These are phyloP conservation scores for Artemisia argyi DNA, from an alignment of 129 eudicot species.

Conservation along the genomic window DNA sequence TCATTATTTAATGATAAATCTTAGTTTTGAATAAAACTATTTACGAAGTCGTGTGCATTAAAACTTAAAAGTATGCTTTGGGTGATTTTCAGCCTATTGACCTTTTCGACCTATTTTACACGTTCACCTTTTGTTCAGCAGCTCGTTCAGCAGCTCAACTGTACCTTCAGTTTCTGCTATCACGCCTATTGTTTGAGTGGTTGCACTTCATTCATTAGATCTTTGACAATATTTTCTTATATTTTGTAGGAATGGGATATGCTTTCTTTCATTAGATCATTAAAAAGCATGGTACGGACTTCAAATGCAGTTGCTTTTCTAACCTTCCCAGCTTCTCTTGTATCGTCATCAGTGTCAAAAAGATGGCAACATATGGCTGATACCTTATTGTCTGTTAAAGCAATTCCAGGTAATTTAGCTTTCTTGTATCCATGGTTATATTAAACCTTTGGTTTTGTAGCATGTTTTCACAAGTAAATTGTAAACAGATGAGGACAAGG, in stretches of 20 bases:
- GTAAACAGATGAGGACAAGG: conserved; percentile 92
- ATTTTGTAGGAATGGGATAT: conserved; percentile 82
- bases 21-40: too few relatives aligned
- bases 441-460: not conserved
- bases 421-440: conserved; percentile 6
- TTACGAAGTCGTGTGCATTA: too few relatives aligned
- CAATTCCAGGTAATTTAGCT: conserved; percentile 75
- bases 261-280: conserved; percentile 83
- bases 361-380: conserved; percentile 99
- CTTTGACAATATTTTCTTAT: not conserved
- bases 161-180: not conserved
- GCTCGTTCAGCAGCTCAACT: not conserved
- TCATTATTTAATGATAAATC: not conserved
- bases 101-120: too few relatives aligned
- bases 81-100: too few relatives aligned
- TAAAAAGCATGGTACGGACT: conserved; percentile 72
- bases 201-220: conserved; percentile 9
- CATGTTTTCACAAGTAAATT: conserved; percentile 16
- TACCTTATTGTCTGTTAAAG: conserved; percentile 85
- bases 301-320: conserved; percentile 88
- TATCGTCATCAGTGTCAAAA: conserved; percentile 70
- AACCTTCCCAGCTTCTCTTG: conserved; percentile 80
- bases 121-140: not conserved
- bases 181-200: not conserved
- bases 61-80: too few relatives aligned